Base-by-base conservation (phyloP, 352 stramenopile genomes). In the Pythium rishiriense region DNA sequence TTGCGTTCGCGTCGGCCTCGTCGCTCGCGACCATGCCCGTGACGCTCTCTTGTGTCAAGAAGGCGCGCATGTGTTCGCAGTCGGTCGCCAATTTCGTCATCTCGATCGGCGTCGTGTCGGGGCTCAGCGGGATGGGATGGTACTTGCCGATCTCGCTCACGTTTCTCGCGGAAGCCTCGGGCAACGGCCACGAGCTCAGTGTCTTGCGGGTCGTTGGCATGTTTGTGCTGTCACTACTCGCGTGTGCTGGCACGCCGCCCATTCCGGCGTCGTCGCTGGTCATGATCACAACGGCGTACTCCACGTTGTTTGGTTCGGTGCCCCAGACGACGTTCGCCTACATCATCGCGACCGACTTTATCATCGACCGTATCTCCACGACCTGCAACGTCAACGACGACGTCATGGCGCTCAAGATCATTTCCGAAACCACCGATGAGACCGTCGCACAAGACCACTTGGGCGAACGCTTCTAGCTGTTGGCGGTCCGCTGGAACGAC, bases 351-450 rank as follows among this genome's bases (percentile, higher is more conserved):
- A 75, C 87, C 56, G 79, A 92, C 46, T 88, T 89, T 52, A 64
- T 92, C 25, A 69, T 79, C 11, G 81, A 91, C 28, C 85, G 85
- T 49, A 66, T 94, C 35, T 68, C 68, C n/a, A 85, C 83, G 0
- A 66, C 85, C 45, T 87, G 83, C 70, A 91, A 94, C 52, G 82
- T 94, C 8, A 90, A 90, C 55, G 85, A 90, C 50, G 85, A 92
- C 66, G 75, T 88, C 58, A 88, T 91, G 76, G 83, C 81, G 31
- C 75, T 91, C 43, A 87, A 88, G 61, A 73, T 88, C 35, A 88
- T 91, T 41, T 76, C 83, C 9, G 80, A 90, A 42, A 90, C 75
- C 50, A 90, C 83, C 19, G 79, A 91, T 42, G 79, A 90, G 64
- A 91, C 80, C 21, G 75, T 88, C 37, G 72, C 78, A 43, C 70